Evolutionary conservation across 1,284 basidiomycete species (phyloP).

Genomic region (Cryptococcus floricola): DNA sequence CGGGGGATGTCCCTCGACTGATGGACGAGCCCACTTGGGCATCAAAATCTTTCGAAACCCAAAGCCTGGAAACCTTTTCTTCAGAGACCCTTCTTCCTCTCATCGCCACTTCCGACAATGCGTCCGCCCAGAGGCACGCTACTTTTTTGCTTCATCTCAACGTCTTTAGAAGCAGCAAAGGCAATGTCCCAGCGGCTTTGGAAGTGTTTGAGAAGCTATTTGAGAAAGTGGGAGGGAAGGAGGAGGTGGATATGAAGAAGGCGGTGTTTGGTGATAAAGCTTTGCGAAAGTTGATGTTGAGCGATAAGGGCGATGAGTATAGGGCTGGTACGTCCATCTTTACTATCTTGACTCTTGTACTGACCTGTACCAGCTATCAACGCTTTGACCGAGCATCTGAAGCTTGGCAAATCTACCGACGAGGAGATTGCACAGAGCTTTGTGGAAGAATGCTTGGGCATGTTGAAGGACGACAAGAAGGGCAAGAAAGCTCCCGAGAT

Average conservation of each 20-base stretch:
- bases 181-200: constrained; percentile 2
- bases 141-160: constrained; percentile 24
- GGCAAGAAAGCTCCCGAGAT: constrained; percentile 17
- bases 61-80: background rate
- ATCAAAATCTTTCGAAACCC: constrained; percentile 15
- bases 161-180: constrained; percentile 2
- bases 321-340: constrained; percentile 4
- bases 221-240: background rate
- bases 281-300: constrained; percentile 15
- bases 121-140: constrained; percentile 9
- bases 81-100: background rate
- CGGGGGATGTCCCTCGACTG: constrained; percentile 2
- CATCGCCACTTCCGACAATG: constrained; percentile 5
- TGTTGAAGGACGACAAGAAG: constrained; percentile 23
- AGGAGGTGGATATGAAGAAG: background rate
- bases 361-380: constrained; percentile 3
- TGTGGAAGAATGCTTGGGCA: constrained; percentile 17
- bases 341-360: background rate
- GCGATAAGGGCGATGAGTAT: constrained; percentile 3
- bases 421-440: constrained; percentile 23
- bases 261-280: constrained; percentile 15
- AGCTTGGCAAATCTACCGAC: constrained; percentile 7
- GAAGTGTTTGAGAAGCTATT: background rate
- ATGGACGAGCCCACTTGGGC: constrained; percentile 11
- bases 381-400: constrained; percentile 2